phyloP scores from a whole-genome alignment of 192 early-diverging fungal genomes.

The Coemansia sp. region DNA sequence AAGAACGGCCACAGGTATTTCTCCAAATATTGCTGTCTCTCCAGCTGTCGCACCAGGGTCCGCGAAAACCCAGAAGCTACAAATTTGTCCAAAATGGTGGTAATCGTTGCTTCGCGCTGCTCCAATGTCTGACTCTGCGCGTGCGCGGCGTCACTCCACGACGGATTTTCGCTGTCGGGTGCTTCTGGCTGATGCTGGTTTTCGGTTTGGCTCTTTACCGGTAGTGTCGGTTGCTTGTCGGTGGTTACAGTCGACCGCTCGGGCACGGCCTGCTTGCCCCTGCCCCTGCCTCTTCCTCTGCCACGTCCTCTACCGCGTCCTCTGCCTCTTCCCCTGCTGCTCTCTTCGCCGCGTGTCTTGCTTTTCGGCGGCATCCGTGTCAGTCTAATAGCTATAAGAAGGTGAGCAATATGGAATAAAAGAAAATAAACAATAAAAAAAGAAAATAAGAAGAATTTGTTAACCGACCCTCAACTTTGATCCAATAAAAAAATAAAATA shows the following conservation, averaged over 20 bases:
- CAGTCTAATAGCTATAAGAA: neutral
- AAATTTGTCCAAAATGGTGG: neutral
- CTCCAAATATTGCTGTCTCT: conserved; percentile 4
- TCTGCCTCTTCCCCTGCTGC: neutral
- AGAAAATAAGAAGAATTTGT: neutral
- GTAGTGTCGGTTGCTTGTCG: neutral
- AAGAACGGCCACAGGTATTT: neutral
- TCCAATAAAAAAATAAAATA: too few relatives aligned
- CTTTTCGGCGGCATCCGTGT: conserved; percentile 2
- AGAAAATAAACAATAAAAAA: conserved; percentile 1
- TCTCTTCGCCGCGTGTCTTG: neutral
- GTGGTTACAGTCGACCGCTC: conserved; percentile 2
- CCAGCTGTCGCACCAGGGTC: neutral
- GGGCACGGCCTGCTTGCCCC: neutral
- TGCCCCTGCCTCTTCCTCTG: conserved; percentile 6
- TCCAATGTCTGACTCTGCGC: neutral
- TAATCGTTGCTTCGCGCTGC: neutral
- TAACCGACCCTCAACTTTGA: neutral
- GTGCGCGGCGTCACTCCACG: neutral
- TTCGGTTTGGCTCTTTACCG: neutral
- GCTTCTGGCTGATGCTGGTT: neutral
- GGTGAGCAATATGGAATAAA: neutral
- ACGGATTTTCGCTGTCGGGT: neutral
- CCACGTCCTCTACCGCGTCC: neutral
- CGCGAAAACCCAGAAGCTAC: neutral